These are phyloP conservation scores for Datisca glomerata DNA, from an alignment of 306 rosid genomes.

Conservation along the genomic window DNA sequence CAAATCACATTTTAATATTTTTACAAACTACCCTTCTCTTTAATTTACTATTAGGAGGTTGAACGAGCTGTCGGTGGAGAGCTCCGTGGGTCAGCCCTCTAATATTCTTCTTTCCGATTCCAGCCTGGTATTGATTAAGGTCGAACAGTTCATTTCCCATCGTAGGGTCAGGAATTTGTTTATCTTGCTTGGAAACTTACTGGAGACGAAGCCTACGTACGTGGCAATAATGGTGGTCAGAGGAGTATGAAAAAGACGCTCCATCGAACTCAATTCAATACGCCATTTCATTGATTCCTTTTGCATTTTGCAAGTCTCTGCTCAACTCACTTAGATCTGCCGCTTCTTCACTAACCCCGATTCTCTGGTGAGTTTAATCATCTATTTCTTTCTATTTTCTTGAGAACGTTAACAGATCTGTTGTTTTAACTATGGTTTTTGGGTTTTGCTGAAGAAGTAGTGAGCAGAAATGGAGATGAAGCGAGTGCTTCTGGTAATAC, in stretches of 20 bases:
- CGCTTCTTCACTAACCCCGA: not conserved
- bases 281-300: not conserved
- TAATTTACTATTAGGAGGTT: too few relatives aligned
- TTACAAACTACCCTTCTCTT: too few relatives aligned
- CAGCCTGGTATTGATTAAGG: constrained; percentile 29
- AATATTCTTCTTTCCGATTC: constrained; percentile 3
- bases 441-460: constrained; percentile 1
- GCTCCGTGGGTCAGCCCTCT: constrained; percentile 3
- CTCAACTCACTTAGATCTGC: constrained; percentile 17
- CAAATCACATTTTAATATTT: too few relatives aligned
- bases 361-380: constrained; percentile 7
- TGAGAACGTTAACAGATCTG: too few relatives aligned
- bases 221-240: not conserved
- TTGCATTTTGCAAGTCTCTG: not conserved
- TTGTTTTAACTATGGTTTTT: not conserved
- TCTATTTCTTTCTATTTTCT: not conserved
- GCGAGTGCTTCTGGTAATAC: constrained; percentile 9
- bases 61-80: constrained; percentile 3
- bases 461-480: constrained; percentile 8
- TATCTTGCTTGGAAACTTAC: constrained; percentile 5
- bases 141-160: constrained; percentile 4
- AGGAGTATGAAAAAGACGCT: constrained; percentile 16
- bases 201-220: constrained; percentile 13
- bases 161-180: constrained; percentile 6
- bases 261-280: constrained; percentile 4